Base-by-base conservation (phyloP, 2,329 filamentous ascomycete genomes). In the Aspergillus piperis region DNA sequence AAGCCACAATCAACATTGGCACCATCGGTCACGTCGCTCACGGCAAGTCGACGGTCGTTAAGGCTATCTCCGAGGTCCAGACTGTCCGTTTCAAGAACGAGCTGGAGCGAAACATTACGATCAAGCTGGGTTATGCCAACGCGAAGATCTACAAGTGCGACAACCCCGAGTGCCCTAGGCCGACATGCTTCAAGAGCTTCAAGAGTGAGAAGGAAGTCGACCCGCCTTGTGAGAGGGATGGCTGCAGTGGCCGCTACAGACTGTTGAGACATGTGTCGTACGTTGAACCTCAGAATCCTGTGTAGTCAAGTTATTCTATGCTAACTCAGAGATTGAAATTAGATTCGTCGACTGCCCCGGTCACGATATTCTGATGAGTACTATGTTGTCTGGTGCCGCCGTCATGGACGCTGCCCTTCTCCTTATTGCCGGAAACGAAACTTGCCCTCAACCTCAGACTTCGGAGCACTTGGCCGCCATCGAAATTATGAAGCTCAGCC, bases 281-380 rank as follows among this genome's bases (percentile, higher is more conserved):
- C 39, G 62, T 62, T 52, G 41, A 23, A 27, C 44, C 47, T 21
- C 58, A 11, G 17, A 32, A 10, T n/a, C 11, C 27, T 58, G 27
- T 41, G 27, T 32, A n/a, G 52, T 8, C 23, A 27, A 15, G 8
- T 30, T 19, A n/a, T 38, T 53, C 39, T 48, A 11, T 30, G 42
- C 60, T 66, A 63, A 67, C 39, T 19, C 32, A 21, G 52, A 58
- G 36, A 42, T 17, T 57, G 8, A 25, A 63, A 36, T 63, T 68
- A 94, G 91, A 15, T 99, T 98, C 77, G 95, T 98, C 69, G 95
- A 98, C 80, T 98, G 95, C 84, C 95, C 95, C 59, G 95, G 95
- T 80, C 95, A 99, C 91, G 95, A 99, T 82, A 99, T 99, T 92
- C 93, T 99, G 78, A 99, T 99, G 95, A 98, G 94, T 81, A 99